Evolutionary conservation across 768 basidiomycete genomes (phyloP), one percentile per base, ranked within the genome.

Genomic region (Gymnopilus junonius): DNA sequence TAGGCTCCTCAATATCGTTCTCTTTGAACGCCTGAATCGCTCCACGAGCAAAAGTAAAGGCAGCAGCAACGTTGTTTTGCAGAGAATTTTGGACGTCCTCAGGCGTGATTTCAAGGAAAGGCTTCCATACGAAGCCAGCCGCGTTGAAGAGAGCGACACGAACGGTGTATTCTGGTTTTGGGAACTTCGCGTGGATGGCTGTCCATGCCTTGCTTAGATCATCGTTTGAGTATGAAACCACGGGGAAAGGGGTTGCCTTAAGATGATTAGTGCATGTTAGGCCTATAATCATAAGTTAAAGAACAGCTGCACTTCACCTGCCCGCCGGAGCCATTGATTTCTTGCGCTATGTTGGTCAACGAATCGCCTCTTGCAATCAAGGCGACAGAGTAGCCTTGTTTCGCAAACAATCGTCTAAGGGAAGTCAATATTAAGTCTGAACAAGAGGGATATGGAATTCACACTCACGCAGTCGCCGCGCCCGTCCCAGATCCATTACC

Each of bases 71-170:
- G 58, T 85, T 88, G 21, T 78, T 76, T 56, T 89, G 79, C 11
- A 86, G 70, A n/a, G 80, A 78, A n/a, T 79, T 71, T 56, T 83
- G 80, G 20, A 90, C 68, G 32, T 91, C 88, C 51, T 84, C 78
- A 1, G 85, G 83, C 0, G 85, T 87, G 25, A 90, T 69, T 8
- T 89, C 81, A 31, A 92, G 75, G 80, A 92, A 92, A 1, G 83
- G 82, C 74, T 89, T 90, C 82, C 85, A 90, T 8, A 86, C 73
- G 2, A 80, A 82, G 37, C 82, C 71, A 0, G 79, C 88, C 2
- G 79, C 82, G 69, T 92, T 92, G 77, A 84, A 92, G 12, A 92
- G 68, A 1, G 89, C 89, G 2, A 81, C 87, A 11, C 84, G 85
- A 40, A 91, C 80, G 25, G 77, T 77, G 62, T 81, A 83, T 27